phyloP scores from a whole-genome alignment of 495 filamentous ascomycete species.

The Penicillium crystallinum region DNA sequence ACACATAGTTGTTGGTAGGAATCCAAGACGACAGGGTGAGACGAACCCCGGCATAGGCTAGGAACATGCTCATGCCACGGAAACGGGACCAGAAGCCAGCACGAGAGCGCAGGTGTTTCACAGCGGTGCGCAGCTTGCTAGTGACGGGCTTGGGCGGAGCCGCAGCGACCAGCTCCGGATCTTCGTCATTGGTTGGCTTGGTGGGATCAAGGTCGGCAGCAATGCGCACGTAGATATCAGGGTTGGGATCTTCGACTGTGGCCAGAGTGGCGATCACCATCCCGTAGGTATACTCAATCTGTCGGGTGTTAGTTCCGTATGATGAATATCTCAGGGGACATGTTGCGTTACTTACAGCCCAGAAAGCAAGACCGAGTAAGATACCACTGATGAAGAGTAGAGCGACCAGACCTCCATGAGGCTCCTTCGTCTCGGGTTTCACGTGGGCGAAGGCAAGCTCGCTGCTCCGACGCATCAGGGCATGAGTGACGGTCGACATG shows the following conservation, averaged over 20 bases:
- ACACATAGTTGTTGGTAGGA: constrained; percentile 18
- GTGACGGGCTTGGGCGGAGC: constrained; percentile 50
- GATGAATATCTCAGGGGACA: not conserved
- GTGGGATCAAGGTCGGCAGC: constrained; percentile 30
- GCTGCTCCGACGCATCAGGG: constrained; percentile 9
- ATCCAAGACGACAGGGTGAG: constrained; percentile 20
- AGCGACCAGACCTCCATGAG: constrained; percentile 3
- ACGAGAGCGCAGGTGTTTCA: constrained; percentile 51
- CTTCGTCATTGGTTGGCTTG: constrained; percentile 30
- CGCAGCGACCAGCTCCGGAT: constrained; percentile 22
- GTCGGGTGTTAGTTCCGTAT: not conserved
- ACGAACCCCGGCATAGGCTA: constrained; percentile 27
- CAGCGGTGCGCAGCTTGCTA: constrained; percentile 48
- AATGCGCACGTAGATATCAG: constrained; percentile 50
- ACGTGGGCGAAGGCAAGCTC: constrained; percentile 9
- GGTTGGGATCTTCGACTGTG: constrained; percentile 56
- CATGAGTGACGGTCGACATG: constrained; percentile 9
- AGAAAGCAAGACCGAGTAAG: not conserved
- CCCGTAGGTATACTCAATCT: constrained; percentile 54
- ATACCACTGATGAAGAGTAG: not conserved
- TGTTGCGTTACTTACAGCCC: constrained; percentile 5
- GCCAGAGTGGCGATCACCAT: constrained; percentile 55
- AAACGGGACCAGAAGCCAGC: constrained; percentile 54
- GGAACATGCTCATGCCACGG: constrained; percentile 48
- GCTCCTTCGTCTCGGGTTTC: not conserved